Percentiles rank a stretch among this genome's conserved stretches.
These are phyloP conservation scores for Hyaloraphidium curvatum DNA, from an alignment of 192 early-diverging fungal genomes.

Conservation along the genomic window DNA sequence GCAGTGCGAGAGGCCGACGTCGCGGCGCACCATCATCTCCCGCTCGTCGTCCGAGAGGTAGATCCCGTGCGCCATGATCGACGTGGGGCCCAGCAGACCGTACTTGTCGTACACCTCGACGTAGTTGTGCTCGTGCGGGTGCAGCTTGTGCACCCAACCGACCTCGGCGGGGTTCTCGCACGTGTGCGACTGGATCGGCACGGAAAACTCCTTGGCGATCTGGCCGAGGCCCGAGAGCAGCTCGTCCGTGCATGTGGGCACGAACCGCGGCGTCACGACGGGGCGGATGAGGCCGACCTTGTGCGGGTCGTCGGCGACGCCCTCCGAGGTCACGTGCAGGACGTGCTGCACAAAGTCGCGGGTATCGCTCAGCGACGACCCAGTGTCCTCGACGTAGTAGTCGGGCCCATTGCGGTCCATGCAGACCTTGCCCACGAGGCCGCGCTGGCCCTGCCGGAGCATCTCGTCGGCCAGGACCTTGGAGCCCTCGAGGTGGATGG, in stretches of 20 bases:
- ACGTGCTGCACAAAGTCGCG: not conserved
- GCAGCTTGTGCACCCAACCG: slow-evolving; percentile 46
- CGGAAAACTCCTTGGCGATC: slow-evolving; percentile 44
- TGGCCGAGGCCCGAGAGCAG: slow-evolving; percentile 49
- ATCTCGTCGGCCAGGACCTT: slow-evolving; percentile 54
- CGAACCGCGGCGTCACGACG: slow-evolving; percentile 86
- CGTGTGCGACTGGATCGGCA: slow-evolving; percentile 85
- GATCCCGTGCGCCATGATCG: slow-evolving; percentile 87
- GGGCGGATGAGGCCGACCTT: slow-evolving; percentile 36
- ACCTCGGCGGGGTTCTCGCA: slow-evolving; percentile 71
- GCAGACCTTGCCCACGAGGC: slow-evolving; percentile 85
- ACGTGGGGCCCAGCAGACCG: slow-evolving; percentile 46
- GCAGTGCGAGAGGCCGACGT: slow-evolving; percentile 74
- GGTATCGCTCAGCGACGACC: too few relatives aligned
- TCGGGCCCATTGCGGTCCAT: slow-evolving; percentile 80
- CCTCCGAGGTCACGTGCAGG: too few relatives aligned
- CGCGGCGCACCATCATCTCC: slow-evolving; percentile 32
- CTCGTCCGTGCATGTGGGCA: slow-evolving; percentile 51
- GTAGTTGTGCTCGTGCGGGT: slow-evolving; percentile 52
- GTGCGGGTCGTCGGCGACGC: too few relatives aligned
- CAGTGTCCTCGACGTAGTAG: slow-evolving; percentile 53
- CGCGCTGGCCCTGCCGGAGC: slow-evolving; percentile 66
- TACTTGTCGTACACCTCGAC: slow-evolving; percentile 48
- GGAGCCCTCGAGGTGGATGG: slow-evolving; percentile 62
- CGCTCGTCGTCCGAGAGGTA: slow-evolving; percentile 62